phyloP scores from a whole-genome alignment of 225 moss, liverwort and hornwort genomes.

The Physcomitrellopsis africana region DNA sequence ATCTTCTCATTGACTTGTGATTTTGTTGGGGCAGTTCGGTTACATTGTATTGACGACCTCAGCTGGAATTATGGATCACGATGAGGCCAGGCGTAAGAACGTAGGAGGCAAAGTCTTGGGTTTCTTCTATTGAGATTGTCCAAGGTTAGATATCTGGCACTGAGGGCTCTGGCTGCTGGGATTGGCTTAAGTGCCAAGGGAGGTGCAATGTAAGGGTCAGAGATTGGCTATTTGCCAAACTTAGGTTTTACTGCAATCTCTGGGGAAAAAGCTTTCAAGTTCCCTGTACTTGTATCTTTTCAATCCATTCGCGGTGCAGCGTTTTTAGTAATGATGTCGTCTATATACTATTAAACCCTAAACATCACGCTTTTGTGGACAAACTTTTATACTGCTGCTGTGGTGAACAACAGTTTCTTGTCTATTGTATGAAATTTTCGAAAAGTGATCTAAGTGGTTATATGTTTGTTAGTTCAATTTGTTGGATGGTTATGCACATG shows the following conservation, averaged over 20 bases:
- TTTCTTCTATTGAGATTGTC: conserved; percentile 66
- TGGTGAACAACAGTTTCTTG: no score
- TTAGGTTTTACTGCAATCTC: conserved; percentile 21
- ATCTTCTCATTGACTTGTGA: conserved; percentile 8
- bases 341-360: not conserved
- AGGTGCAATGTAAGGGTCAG: conserved; percentile 29
- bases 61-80: conserved; percentile 75
- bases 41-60: conserved; percentile 70
- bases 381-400: no score
- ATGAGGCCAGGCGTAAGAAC: conserved; percentile 72
- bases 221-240: conserved; percentile 16
- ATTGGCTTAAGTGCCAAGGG: conserved; percentile 15
- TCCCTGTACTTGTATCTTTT: conserved; percentile 37
- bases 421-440: no score
- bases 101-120: conserved; percentile 79
- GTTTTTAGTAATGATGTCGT: conserved; percentile 5
- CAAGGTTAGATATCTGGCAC: not conserved
- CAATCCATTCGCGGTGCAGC: conserved; percentile 23
- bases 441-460: no score
- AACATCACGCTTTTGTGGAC: no score
- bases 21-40: conserved; percentile 43
- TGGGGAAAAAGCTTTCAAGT: conserved; percentile 18
- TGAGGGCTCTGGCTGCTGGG: conserved; percentile 7
- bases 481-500: no score
- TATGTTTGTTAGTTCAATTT: no score